A percentile compares a stretch with the other conserved stretches of the same genome.
Evolutionary conservation across 352 stramenopile genomes (phyloP).

Genomic region (Achlya hypogyna): DNA sequence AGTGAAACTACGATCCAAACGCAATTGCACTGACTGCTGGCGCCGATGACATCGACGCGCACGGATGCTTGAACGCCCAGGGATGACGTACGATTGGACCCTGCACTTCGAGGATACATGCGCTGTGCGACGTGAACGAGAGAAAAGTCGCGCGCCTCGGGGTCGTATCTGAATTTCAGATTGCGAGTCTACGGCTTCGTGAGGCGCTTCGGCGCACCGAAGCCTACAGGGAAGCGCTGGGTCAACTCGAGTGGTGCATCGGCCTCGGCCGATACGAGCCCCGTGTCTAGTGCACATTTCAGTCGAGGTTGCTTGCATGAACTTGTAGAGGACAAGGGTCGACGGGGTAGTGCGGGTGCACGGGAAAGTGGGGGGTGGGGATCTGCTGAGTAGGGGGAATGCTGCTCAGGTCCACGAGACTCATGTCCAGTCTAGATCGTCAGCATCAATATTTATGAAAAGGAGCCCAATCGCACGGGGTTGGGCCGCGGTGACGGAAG

Average conservation of each 20-base stretch:
- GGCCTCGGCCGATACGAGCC: neutral
- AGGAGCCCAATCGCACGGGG: neutral
- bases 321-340: neutral
- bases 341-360: neutral
- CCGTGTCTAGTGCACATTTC: neutral
- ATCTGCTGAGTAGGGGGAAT: conserved; percentile 51
- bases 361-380: conserved; percentile 32
- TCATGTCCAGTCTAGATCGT: conserved; percentile 1
- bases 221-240: neutral
- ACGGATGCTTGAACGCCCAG: neutral
- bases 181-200: neutral
- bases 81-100: neutral
- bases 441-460: neutral
- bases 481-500: neutral
- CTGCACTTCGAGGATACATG: neutral
- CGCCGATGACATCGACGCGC: neutral
- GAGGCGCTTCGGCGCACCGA: no score
- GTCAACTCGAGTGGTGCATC: neutral
- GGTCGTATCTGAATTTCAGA: neutral
- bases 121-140: neutral
- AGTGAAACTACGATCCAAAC: no score
- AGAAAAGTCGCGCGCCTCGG: neutral
- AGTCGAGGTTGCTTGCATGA: neutral
- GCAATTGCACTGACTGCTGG: no score
- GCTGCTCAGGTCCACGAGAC: conserved; percentile 36